Evolutionary conservation across 768 basidiomycete genomes (phyloP), one percentile per base, ranked within the genome.

Genomic region (Pleurotus platypus): DNA sequence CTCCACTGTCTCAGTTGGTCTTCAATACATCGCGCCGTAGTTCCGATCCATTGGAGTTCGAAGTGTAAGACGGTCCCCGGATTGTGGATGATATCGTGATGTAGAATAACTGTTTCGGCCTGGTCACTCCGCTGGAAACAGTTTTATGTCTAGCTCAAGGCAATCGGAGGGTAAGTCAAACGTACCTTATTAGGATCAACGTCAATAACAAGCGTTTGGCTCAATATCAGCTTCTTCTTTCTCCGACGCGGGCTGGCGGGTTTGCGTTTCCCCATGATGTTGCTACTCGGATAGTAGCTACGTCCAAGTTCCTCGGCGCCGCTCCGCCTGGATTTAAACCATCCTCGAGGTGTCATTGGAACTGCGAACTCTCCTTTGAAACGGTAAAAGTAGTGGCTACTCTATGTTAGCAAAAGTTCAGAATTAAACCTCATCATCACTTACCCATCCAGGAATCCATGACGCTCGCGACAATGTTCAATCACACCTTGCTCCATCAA

Each of bases 1-100:
- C 82, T 83, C 90, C 94, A 94, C 51, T 82, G 79, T 39, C 89
- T 84, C 20, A 97, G 78, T 51, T 89, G 81, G 61, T 96, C 94
- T 61, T 98, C 95, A 51, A 98, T 90, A 60, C 87, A 88, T 18
- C 91, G 84, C 20, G 94, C 93, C 1, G 94, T 94, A 1, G 94
- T 90, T 2, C 93, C 94, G 40, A 98, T 88, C 96, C 97, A 99
- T 60, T 96, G 92, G 26, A 99, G 78, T 70, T 99, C 95, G 64
- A 98, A 94, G 70, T 98, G 96, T 73, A 97, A 97, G 58, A 90
- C 92, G 26, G 89, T 96, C n/a, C 79, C 83, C 0, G 93, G 90
- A 65, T 98, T 98, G 69, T 98, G 96, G 53, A 96, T 90, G 57
- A 97, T 84, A 71, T 98, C 97, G 69, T 95, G 86, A 67, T 98